Percentiles rank a stretch among this genome's conserved stretches.
Conservation (phyloP, 257 asterid species). For the Osmanthus fragrans region DNA sequence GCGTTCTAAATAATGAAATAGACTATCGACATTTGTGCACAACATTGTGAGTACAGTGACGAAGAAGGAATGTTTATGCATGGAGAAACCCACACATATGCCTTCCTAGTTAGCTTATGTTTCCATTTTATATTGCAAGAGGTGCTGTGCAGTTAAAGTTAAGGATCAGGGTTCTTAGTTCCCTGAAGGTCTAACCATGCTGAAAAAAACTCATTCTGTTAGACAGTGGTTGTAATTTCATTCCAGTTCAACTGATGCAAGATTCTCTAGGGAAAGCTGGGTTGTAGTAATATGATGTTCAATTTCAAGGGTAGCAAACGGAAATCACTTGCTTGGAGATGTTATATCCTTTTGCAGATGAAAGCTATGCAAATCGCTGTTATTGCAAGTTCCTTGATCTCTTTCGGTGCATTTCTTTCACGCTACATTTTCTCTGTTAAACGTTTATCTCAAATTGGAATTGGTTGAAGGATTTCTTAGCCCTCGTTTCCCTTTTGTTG, state of each 20-base stretch:
- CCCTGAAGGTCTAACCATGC: neutral
- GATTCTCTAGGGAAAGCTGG: neutral
- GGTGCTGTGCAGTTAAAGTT: neutral
- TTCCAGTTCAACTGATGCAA: neutral
- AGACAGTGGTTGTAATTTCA: neutral
- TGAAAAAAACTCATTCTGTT: neutral
- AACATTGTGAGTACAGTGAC: neutral
- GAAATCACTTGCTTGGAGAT: neutral
- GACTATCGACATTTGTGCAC: neutral
- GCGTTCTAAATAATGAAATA: neutral
- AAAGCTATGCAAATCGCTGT: neutral
- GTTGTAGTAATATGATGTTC: neutral
- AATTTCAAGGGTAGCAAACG: neutral
- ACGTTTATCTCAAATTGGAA: neutral
- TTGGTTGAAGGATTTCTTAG: neutral
- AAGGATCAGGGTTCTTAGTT: neutral
- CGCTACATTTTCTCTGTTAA: neutral
- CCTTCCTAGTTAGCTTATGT: slow-evolving; percentile 4
- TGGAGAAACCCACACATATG: neutral
- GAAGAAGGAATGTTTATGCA: slow-evolving; percentile 3
- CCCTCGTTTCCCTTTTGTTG: no score
- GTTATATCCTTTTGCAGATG: neutral
- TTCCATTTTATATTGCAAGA: slow-evolving; percentile 9
- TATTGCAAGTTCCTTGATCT: neutral
- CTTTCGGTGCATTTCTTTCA: neutral